Evolutionary conservation across 768 basidiomycete species (phyloP).

Genomic region (Amanita brunnescens): DNA sequence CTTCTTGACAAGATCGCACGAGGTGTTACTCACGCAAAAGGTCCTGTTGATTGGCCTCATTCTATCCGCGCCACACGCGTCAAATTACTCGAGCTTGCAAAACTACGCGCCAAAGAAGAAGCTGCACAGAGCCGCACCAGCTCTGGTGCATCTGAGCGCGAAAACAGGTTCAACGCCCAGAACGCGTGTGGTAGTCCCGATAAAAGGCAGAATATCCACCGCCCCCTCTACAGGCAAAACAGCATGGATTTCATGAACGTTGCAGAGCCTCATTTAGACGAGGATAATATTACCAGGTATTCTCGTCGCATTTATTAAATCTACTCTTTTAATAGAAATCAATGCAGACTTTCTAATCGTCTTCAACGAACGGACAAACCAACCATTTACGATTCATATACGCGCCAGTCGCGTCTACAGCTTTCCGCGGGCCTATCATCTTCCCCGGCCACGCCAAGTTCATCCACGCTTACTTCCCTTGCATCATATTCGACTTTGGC

Average conservation of each 20-base stretch:
- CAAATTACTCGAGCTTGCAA: constrained; percentile 76
- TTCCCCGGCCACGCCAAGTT: constrained; percentile 51
- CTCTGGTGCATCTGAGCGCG: constrained; percentile 19
- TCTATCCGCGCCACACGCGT: constrained; percentile 74
- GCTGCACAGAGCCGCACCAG: constrained; percentile 20
- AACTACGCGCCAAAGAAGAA: constrained; percentile 51
- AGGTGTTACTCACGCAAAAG: constrained; percentile 67
- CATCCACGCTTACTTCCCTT: constrained; percentile 44
- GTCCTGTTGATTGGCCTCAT: constrained; percentile 73
- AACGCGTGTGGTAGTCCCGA: constrained; percentile 17
- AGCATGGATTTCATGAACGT: constrained; percentile 81
- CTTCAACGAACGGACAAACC: constrained; percentile 56
- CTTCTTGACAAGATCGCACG: constrained; percentile 82
- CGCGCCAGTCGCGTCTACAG: constrained; percentile 30
- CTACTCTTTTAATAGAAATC: constrained; percentile 7
- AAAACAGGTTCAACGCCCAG: constrained; percentile 28
- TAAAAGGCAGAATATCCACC: constrained; percentile 21
- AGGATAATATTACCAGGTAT: constrained; percentile 54
- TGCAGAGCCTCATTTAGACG: constrained; percentile 36
- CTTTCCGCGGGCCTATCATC: constrained; percentile 23
- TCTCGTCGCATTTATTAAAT: constrained; percentile 16
- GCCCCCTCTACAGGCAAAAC: constrained; percentile 69
- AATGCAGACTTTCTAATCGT: constrained; percentile 50
- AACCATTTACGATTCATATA: constrained; percentile 51
- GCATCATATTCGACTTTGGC: constrained; percentile 28